Conservation (phyloP, 2,329 filamentous ascomycete genomes). For the Metarhizium guizhouense region DNA sequence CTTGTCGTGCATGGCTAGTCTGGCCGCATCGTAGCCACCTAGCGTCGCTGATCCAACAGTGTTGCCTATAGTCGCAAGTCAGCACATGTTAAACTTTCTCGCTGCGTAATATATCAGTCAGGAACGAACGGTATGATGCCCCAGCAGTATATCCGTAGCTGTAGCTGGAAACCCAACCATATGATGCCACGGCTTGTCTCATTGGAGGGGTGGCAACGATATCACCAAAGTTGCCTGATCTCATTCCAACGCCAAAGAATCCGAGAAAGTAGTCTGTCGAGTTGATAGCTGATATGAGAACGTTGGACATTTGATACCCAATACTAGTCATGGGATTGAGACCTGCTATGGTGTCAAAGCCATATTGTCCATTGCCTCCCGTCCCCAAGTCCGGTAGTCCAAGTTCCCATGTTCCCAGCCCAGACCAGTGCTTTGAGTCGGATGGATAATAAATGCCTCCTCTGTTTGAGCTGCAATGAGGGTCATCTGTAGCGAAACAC, state of each 20-base stretch:
- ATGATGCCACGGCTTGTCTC: conserved; percentile 47
- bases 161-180: conserved; percentile 57
- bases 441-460: conserved; percentile 49
- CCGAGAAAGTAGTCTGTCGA: conserved; percentile 47
- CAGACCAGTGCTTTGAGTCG: conserved; percentile 47
- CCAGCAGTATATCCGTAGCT: conserved; percentile 71
- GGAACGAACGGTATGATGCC: conserved; percentile 55
- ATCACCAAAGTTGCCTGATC: conserved; percentile 41
- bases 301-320: conserved; percentile 32
- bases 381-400: conserved; percentile 50
- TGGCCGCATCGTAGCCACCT: conserved; percentile 59
- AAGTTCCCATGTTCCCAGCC: conserved; percentile 51
- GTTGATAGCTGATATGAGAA: conserved; percentile 44
- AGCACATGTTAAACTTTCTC: not conserved
- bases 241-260: conserved; percentile 47
- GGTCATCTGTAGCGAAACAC: conserved; percentile 26
- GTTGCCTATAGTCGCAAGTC: conserved; percentile 19
- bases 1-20: conserved; percentile 51
- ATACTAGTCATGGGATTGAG: conserved; percentile 28
- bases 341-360: conserved; percentile 39
- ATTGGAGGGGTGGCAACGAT: conserved; percentile 42
- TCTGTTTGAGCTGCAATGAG: conserved; percentile 44
- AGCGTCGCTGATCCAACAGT: conserved; percentile 52
- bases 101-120: not conserved
- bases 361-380: conserved; percentile 55